Evolutionary conservation across 352 stramenopile species (phyloP).

Genomic region (Pythium aquatile): DNA sequence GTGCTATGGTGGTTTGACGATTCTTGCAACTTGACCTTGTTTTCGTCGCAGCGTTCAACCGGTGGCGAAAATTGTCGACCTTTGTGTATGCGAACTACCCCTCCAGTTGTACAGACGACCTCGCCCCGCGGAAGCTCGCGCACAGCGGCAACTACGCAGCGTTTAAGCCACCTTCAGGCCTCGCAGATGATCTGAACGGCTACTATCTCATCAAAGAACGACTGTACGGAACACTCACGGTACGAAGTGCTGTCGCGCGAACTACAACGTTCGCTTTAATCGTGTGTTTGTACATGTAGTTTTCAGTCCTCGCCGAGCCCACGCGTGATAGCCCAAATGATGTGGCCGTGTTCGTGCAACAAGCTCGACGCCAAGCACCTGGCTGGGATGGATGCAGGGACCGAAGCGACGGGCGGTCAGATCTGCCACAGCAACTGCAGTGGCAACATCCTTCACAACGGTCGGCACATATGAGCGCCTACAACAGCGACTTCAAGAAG

Average conservation of each 20-base stretch:
- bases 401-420: constrained; percentile 57
- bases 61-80: constrained; percentile 88
- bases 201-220: constrained; percentile 73
- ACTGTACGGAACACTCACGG: constrained; percentile 69
- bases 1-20: not conserved
- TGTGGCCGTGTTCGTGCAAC: constrained; percentile 73
- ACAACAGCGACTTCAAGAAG: constrained; percentile 56
- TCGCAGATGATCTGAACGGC: constrained; percentile 39
- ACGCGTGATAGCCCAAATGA: constrained; percentile 71
- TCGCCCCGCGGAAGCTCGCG: constrained; percentile 48
- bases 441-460: constrained; percentile 87
- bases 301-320: constrained; percentile 88
- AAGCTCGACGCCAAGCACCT: constrained; percentile 88
- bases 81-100: constrained; percentile 93
- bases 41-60: constrained; percentile 43
- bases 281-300: constrained; percentile 28
- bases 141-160: constrained; percentile 75
- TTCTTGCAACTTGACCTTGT: not conserved
- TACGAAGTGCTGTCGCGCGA: constrained; percentile 19
- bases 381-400: constrained; percentile 96
- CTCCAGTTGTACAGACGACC: constrained; percentile 89
- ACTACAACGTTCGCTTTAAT: not conserved
- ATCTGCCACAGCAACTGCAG: constrained; percentile 67
- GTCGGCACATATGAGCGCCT: constrained; percentile 83
- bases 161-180: constrained; percentile 34